A percentile compares a stretch with the other conserved stretches of the same genome.
Evolutionary conservation across 495 filamentous ascomycete species (phyloP).

Genomic region (Aspergillus kassunensis): DNA sequence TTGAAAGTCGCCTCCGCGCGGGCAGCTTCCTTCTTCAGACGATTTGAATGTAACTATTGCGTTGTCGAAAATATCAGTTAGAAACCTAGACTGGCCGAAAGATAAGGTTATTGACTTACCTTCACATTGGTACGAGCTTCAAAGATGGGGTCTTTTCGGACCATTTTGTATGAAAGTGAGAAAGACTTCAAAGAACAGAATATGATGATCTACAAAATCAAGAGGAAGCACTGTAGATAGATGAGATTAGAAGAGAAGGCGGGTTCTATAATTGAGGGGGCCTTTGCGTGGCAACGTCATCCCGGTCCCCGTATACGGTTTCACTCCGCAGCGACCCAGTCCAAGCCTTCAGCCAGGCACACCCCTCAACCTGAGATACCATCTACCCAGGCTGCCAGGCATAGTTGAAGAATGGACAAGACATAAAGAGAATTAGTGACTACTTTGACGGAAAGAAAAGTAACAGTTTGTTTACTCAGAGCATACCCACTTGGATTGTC

Average conservation of each 20-base stretch:
- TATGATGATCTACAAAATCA: background rate
- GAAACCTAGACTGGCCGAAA: background rate
- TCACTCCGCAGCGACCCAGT: background rate
- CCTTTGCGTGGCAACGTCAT: slow-evolving; percentile 23
- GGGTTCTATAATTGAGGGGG: slow-evolving; percentile 13
- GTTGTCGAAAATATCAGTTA: background rate
- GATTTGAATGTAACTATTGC: slow-evolving; percentile 42
- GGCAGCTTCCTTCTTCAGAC: slow-evolving; percentile 44
- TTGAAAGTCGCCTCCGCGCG: slow-evolving; percentile 46
- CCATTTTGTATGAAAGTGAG: slow-evolving; percentile 29
- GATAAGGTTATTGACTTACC: slow-evolving; percentile 23
- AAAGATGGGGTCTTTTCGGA: slow-evolving; percentile 47
- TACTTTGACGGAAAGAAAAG: no score
- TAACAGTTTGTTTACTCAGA: no score
- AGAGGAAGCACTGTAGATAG: background rate
- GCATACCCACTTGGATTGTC: no score
- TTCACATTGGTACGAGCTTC: slow-evolving; percentile 51
- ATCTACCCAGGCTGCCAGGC: no score
- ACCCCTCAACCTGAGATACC: no score
- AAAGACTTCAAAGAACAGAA: background rate
- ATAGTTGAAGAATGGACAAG: no score
- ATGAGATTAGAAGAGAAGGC: slow-evolving; percentile 3
- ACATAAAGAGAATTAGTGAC: no score
- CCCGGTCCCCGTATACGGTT: slow-evolving; percentile 14
- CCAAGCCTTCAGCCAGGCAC: no score